Evolutionary conservation across 1,139 yeast species (phyloP), one percentile per base, ranked within the genome.

Genomic region (Debaryomyces sp.): DNA sequence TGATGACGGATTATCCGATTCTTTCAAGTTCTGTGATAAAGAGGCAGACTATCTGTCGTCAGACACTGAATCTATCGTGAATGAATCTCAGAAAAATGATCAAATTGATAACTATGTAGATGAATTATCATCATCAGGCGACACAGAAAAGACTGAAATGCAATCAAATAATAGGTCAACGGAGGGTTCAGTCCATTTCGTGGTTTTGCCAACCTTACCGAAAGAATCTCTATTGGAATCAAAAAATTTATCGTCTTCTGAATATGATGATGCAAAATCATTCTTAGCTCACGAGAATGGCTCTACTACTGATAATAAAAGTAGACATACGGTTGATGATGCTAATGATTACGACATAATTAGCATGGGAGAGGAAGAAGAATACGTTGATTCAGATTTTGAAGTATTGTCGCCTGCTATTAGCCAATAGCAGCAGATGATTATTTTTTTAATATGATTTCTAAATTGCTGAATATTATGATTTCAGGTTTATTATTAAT

Each of bases 161-260:
- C 13, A 10, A 22, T 22, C 26, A 6, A 30, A 18, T 8, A 17
- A 22, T 23, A 44, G 23, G 40, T 44, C 47, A n/a, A 18, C 29
- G 9, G 41, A 43, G 21, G 66, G 65, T 1, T 67, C 74, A 2
- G 54, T 55, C 7, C 68, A 61, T 43, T 70, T 75, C 1, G 64
- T 72, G 55, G 66, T 72, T n/a, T 61, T 70, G 45, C 76, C 77
- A 9, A 52, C 64, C 2, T 61, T 71, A 46, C 74, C 75, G 17
- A 68, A 56, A 47, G 75, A 71, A 50, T 60, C 66, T 0, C 37
- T 47, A 10, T 13, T 49, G 30, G 54, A 41, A n/a, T 47, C 53
- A 3, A 45, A 36, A 38, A 42, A 42, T 23, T 45, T 51, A 33
- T 55, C 60, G 5, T 41, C 50, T 17, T 62, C 71, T 1, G 64